These are phyloP conservation scores for Anthracocystis panici-leucophaei DNA, from an alignment of 1,284 basidiomycete genomes.

Conservation along the genomic window DNA sequence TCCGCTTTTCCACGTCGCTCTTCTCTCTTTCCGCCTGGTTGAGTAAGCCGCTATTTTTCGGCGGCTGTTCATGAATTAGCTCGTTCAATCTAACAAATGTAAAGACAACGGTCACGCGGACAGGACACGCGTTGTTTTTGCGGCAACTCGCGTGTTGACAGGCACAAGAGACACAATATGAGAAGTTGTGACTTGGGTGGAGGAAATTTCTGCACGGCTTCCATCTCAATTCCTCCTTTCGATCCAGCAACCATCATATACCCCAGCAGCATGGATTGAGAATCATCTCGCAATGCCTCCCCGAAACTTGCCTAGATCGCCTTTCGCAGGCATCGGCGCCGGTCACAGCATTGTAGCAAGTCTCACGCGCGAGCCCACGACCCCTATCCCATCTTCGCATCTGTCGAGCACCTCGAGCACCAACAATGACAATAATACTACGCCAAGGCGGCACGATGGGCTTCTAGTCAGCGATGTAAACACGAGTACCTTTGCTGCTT, in stretches of 20 bases:
- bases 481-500: constrained; percentile 6
- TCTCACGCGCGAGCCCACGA: constrained; percentile 17
- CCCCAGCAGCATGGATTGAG: neutral
- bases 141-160: constrained; percentile 5
- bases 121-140: constrained; percentile 5
- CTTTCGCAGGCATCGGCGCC: constrained; percentile 41
- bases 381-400: constrained; percentile 17
- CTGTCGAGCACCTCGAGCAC: constrained; percentile 1
- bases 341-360: constrained; percentile 30
- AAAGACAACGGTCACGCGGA: constrained; percentile 8
- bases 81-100: neutral
- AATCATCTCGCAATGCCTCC: constrained; percentile 25
- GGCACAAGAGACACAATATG: neutral
- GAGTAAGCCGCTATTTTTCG: constrained; percentile 13
- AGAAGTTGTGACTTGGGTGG: constrained; percentile 2
- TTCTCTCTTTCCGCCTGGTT: neutral
- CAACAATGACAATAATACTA: constrained; percentile 2
- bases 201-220: neutral
- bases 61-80: neutral
- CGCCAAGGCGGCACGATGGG: constrained; percentile 13
- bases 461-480: constrained; percentile 11
- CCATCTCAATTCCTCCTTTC: neutral
- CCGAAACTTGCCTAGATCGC: constrained; percentile 31
- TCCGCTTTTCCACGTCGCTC: constrained; percentile 24
- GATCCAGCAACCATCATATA: neutral